Evolutionary conservation across 129 eudicot genomes (phyloP).

Genomic region (Silybum marianum): DNA sequence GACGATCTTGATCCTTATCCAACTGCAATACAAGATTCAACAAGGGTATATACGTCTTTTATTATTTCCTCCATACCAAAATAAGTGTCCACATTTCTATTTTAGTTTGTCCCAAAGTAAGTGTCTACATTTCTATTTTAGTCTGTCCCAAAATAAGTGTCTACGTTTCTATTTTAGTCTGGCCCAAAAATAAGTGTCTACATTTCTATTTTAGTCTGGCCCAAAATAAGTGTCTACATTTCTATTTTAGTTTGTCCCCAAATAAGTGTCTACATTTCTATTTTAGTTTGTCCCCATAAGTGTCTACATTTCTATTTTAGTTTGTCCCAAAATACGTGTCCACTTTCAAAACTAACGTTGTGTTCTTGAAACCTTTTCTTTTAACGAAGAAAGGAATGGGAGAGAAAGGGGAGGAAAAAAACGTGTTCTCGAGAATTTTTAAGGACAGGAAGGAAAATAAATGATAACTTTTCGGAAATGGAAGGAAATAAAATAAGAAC

Average conservation of each 20-base stretch:
- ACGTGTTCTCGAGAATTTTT: background rate
- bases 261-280: too few relatives aligned
- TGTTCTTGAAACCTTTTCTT: background rate
- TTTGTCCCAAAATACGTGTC: background rate
- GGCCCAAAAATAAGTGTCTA: background rate
- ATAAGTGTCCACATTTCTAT: background rate
- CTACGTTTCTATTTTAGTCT: background rate
- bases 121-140: background rate
- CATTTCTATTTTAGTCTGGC: too few relatives aligned
- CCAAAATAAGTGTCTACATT: background rate
- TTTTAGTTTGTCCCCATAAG: too few relatives aligned
- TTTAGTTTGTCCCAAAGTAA: background rate
- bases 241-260: background rate
- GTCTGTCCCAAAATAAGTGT: slow-evolving; percentile 8
- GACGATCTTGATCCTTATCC: slow-evolving; percentile 83
- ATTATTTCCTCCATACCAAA: background rate
- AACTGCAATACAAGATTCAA: slow-evolving; percentile 85
- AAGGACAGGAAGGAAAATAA: background rate
- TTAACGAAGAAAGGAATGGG: background rate
- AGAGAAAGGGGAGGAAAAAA: background rate
- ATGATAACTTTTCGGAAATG: background rate
- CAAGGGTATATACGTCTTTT: slow-evolving; percentile 72
- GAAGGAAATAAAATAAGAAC: background rate
- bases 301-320: background rate
- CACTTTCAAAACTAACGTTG: background rate